Evolutionary conservation across 2,329 filamentous ascomycete genomes (phyloP).

Genomic region (Aspergillus japonicus): DNA sequence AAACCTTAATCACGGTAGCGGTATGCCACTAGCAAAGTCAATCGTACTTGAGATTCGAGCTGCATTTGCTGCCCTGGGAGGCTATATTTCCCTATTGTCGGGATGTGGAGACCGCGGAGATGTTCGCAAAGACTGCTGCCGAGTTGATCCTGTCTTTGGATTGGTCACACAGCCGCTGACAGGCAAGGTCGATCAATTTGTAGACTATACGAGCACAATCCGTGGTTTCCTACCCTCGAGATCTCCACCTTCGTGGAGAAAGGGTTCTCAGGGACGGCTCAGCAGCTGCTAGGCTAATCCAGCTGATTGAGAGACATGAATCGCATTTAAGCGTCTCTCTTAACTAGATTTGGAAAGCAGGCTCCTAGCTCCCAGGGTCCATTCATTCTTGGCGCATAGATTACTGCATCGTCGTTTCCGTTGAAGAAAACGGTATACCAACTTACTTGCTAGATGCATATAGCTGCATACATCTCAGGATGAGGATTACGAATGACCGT

Average conservation of each 20-base stretch:
- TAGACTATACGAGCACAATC: not conserved
- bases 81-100: not conserved
- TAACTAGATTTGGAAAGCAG: not conserved
- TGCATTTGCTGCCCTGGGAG: not conserved
- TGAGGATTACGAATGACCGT: too few species aligned
- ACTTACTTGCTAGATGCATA: not conserved
- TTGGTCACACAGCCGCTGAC: not conserved
- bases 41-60: not conserved
- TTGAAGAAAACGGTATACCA: not conserved
- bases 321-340: not conserved
- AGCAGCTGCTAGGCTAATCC: not conserved
- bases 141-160: not conserved
- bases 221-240: not conserved
- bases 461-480: not conserved
- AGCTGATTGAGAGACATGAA: not conserved
- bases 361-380: not conserved
- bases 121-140: not conserved
- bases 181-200: not conserved
- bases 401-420: not conserved
- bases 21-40: slow-evolving; percentile 2
- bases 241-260: not conserved
- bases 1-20: slow-evolving; percentile 4
- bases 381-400: not conserved
- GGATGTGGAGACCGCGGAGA: not conserved
- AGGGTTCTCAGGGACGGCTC: not conserved